A percentile compares a stretch with the other conserved stretches of the same genome.
Conservation (phyloP, 305 asterid genomes). For the Fraxinus baroniana region DNA sequence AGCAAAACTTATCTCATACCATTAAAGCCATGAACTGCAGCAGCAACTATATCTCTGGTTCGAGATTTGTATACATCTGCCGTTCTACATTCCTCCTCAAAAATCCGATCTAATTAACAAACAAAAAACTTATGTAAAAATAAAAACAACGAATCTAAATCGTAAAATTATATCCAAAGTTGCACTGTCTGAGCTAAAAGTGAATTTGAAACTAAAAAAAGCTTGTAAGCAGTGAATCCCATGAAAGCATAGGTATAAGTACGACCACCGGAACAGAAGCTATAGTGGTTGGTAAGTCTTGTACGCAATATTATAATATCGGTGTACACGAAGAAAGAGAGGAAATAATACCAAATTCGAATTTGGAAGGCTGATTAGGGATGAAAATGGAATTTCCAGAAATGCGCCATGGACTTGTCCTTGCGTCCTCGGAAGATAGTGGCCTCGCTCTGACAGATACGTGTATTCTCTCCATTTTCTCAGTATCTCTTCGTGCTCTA, state of each 20-base stretch:
- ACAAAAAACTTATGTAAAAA: background rate
- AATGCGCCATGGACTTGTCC: conserved; percentile 79
- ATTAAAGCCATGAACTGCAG: conserved; percentile 77
- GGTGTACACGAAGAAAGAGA: background rate
- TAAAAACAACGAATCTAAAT: background rate
- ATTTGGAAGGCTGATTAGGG: conserved; percentile 63
- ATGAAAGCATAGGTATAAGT: background rate
- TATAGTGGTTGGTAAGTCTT: background rate
- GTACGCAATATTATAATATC: background rate
- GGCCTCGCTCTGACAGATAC: conserved; percentile 85
- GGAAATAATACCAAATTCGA: conserved; percentile 63
- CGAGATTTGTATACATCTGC: conserved; percentile 64
- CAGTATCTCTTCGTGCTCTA: background rate
- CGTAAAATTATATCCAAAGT: background rate
- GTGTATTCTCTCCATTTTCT: conserved; percentile 77
- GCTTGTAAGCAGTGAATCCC: background rate
- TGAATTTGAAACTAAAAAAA: background rate
- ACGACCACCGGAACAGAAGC: background rate
- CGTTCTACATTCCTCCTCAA: conserved; percentile 66
- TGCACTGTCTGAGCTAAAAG: background rate
- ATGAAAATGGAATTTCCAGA: conserved; percentile 56
- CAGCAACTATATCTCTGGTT: conserved; percentile 65
- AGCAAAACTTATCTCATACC: conserved; percentile 40
- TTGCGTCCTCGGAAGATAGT: conserved; percentile 68
- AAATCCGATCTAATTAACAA: conserved; percentile 48